Base-by-base conservation (phyloP, 768 basidiomycete species). In the Termitomyces sp. region DNA sequence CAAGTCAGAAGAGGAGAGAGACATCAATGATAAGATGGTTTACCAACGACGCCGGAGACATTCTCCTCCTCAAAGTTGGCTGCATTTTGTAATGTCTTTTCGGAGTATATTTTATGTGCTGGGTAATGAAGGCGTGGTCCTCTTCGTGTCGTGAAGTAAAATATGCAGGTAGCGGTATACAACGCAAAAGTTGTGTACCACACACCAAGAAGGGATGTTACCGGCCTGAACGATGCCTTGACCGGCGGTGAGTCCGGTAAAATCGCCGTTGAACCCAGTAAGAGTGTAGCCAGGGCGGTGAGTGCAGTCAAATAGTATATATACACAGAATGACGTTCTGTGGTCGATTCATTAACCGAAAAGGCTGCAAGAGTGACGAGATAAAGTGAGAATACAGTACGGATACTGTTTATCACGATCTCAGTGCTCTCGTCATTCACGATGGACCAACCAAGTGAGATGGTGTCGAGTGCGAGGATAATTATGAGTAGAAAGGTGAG, bases 51-150 rank as follows among this genome's bases (percentile, higher is more conserved):
- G 0, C 88, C 88, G 49, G 83, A 86, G 18, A 95, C 90, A 64
- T 95, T 96, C 59, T 87, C 80, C 39, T 79, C 71, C n/a, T 81
- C 80, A n/a, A 69, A 69, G 57, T 86, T 88, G 6, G 87, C 88
- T 41, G 79, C 76, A 4, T 75, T 68, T 55, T 77, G 73, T 36
- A 90, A 74, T 0, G 77, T 82, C 70, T 91, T 92, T 49, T 86
- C 79, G 0, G 88, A 83, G 67, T 94, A 94, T 36, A 95, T 86
- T 12, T 72, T 71, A 56, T 85, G 79, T n/a, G 85, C 74, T 1
- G 90, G 87, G 65, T 83, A 91, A 65, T 92, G 82, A 5, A 95
- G 74, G 9, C 77, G 72, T 0, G 94, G 94, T 0, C 93, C 93
- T 37, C 80, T 75, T 2, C 88, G 88, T 1, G 85, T 87, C n/a